Conservation (phyloP, 2,329 filamentous ascomycete species). For the Trichoderma atroviride region DNA sequence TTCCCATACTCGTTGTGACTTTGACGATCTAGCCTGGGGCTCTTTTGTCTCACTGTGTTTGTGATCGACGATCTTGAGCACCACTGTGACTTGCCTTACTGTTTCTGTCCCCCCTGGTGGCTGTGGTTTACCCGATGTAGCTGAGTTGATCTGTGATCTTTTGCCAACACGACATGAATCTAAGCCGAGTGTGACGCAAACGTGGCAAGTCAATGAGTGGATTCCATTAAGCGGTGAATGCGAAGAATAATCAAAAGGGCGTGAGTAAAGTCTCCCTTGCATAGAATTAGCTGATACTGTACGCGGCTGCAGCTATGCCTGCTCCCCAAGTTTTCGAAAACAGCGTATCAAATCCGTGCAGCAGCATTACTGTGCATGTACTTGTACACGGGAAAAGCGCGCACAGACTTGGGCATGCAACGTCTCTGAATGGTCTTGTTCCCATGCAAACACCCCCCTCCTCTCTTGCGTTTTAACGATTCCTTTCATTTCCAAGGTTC, state of each 20-base stretch:
- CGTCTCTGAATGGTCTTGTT: neutral
- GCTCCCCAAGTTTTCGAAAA: neutral
- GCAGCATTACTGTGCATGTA: neutral
- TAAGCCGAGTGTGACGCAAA: neutral
- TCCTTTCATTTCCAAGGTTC: neutral
- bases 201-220: neutral
- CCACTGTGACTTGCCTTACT: neutral
- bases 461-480: neutral
- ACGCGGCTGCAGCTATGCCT: constrained; percentile 2
- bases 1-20: neutral
- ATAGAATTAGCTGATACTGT: constrained; percentile 1
- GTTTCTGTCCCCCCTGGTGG: neutral
- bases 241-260: neutral
- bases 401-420: neutral
- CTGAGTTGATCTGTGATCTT: neutral
- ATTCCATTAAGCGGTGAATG: constrained; percentile 10
- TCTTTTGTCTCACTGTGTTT: neutral
- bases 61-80: neutral
- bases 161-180: neutral
- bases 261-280: neutral
- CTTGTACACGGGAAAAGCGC: neutral
- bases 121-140: neutral
- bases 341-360: neutral
- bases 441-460: constrained; percentile 2
- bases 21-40: neutral